These are phyloP conservation scores for Globisporangium camurandrum DNA, from an alignment of 352 stramenopile genomes.

Conservation along the genomic window DNA sequence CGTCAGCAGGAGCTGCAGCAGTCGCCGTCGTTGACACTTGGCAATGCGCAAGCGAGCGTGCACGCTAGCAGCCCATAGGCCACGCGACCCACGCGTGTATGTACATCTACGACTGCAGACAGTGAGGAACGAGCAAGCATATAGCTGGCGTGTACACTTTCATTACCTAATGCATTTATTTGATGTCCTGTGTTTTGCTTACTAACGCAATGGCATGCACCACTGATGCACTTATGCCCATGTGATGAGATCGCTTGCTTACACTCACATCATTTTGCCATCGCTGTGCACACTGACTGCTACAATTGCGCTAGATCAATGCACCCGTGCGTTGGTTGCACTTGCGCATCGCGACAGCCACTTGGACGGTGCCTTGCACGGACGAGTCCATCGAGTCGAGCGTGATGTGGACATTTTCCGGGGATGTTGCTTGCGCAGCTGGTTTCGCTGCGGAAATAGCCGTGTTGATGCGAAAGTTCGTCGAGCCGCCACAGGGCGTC, in stretches of 20 bases:
- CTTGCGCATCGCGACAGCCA: conserved; percentile 13
- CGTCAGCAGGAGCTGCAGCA: conserved; percentile 23
- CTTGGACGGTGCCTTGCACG: conserved; percentile 16
- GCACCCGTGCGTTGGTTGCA: conserved; percentile 9
- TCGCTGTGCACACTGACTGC: too few relatives aligned
- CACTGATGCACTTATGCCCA: too few relatives aligned
- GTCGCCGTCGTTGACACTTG: neutral
- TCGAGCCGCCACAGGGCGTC: conserved; percentile 23
- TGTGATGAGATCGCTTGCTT: too few relatives aligned
- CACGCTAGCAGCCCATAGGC: neutral
- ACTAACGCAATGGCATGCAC: too few relatives aligned
- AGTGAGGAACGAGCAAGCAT: neutral
- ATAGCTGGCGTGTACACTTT: too few relatives aligned
- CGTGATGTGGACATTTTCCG: conserved; percentile 18
- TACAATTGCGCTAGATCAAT: neutral
- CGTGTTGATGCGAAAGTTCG: conserved; percentile 30
- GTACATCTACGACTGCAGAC: neutral
- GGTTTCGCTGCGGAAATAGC: conserved; percentile 10
- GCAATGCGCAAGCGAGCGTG: neutral
- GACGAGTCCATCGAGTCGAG: conserved; percentile 24
- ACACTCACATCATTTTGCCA: too few relatives aligned
- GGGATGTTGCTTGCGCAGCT: neutral
- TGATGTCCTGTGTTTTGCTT: too few relatives aligned
- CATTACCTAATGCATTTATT: too few relatives aligned
- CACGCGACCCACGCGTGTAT: neutral